Percentiles rank a stretch among this genome's conserved stretches.
phyloP scores from a whole-genome alignment of 352 stramenopile genomes.

The Blastocystis sp. region DNA sequence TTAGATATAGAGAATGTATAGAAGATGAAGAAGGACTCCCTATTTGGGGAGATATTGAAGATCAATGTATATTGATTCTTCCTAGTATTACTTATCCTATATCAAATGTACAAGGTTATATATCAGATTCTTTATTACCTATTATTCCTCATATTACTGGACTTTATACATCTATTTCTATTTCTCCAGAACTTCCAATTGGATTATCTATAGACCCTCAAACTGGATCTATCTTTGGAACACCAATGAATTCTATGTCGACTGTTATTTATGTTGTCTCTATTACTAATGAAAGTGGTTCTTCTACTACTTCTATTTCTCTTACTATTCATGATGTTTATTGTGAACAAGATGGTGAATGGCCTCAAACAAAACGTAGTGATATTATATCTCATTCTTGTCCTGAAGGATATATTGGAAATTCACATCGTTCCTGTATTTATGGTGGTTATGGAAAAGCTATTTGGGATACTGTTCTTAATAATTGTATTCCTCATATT shows the following conservation, averaged over 20 bases:
- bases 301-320: constrained; percentile 7
- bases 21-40: too few relatives aligned
- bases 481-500: too few relatives aligned
- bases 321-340: constrained; percentile 13
- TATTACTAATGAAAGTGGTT: constrained; percentile 13
- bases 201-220: constrained; percentile 18
- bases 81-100: constrained; percentile 32
- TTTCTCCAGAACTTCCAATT: constrained; percentile 2
- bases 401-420: too few relatives aligned
- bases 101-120: constrained; percentile 20
- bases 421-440: too few relatives aligned
- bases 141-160: constrained; percentile 9
- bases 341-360: constrained; percentile 3
- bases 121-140: constrained; percentile 15
- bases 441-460: too few relatives aligned
- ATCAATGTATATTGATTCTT: constrained; percentile 15
- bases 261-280: constrained; percentile 18
- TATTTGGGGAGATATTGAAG: background rate
- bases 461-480: too few relatives aligned
- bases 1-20: too few relatives aligned
- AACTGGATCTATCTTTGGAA: constrained; percentile 6
- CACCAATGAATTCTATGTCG: constrained; percentile 8
- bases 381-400: too few relatives aligned
- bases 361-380: constrained; percentile 18
- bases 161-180: background rate